Percentiles rank a stretch among this genome's conserved stretches.
Conservation (phyloP, 2,329 filamentous ascomycete species). For the Aspergillus calidoustus region DNA sequence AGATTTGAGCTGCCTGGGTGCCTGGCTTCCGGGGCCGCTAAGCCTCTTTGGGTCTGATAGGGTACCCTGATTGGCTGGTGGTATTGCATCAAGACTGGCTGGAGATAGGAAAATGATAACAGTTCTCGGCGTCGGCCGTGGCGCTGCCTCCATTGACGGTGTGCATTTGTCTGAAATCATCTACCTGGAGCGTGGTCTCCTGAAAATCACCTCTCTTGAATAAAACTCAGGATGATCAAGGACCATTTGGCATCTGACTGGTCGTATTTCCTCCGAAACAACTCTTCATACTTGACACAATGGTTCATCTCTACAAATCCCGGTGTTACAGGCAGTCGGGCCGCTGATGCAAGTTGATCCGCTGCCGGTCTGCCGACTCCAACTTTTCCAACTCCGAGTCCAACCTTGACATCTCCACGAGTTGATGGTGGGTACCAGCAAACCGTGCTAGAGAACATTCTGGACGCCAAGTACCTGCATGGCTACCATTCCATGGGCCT, state of each 20-base stretch:
- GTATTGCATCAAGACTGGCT: conserved; percentile 6
- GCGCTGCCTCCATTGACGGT: background rate
- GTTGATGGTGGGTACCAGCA: background rate
- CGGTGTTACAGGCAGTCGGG: background rate
- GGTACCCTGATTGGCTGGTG: conserved; percentile 8
- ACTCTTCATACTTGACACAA: background rate
- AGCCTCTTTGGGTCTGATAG: conserved; percentile 1
- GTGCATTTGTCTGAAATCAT: background rate
- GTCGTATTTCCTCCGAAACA: background rate
- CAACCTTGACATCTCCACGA: background rate
- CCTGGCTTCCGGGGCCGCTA: background rate
- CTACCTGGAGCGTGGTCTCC: background rate
- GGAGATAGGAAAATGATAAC: conserved; percentile 13
- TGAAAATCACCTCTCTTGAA: background rate
- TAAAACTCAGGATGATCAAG: background rate
- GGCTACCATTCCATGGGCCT: background rate
- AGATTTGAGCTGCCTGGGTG: conserved; percentile 6
- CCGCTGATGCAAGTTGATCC: background rate
- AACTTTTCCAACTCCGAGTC: background rate
- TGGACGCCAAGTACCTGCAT: background rate
- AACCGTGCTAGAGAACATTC: background rate
- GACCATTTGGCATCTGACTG: background rate
- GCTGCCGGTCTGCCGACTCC: background rate
- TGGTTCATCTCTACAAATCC: background rate
- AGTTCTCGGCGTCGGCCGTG: background rate